phyloP scores from a whole-genome alignment of 768 basidiomycete genomes.

The Hypholoma sublateritium region DNA sequence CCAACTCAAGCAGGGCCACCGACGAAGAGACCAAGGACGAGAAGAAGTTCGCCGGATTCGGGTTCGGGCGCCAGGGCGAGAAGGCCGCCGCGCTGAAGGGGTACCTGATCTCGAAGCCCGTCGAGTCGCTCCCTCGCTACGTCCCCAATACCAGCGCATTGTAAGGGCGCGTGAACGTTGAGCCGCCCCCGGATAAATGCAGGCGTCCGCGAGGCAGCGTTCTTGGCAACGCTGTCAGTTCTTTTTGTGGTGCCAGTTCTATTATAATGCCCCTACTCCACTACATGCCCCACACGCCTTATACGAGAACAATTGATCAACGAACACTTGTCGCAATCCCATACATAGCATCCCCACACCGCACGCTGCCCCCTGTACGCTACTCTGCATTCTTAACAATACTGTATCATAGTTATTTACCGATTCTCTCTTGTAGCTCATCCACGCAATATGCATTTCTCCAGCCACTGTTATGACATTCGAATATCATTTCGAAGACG shows the following conservation, averaged over 20 bases:
- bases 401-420: slow-evolving; percentile 5
- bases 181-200: background rate
- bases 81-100: slow-evolving; percentile 68
- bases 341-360: background rate
- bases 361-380: background rate
- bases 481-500: too few species aligned
- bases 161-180: background rate
- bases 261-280: background rate
- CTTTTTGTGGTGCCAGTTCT: background rate
- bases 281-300: background rate
- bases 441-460: background rate
- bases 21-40: slow-evolving; percentile 5
- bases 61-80: slow-evolving; percentile 82
- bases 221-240: background rate
- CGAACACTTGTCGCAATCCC: background rate
- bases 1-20: slow-evolving; percentile 1
- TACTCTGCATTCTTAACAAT: background rate
- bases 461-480: too few species aligned
- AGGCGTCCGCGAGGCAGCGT: background rate
- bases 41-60: slow-evolving; percentile 51
- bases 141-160: slow-evolving; percentile 16
- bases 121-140: slow-evolving; percentile 63
- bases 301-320: background rate
- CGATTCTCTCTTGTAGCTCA: background rate
- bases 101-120: slow-evolving; percentile 59